Conservation (phyloP, 225 moss, liverwort and hornwort species). For the Marchantia polymorpha region DNA sequence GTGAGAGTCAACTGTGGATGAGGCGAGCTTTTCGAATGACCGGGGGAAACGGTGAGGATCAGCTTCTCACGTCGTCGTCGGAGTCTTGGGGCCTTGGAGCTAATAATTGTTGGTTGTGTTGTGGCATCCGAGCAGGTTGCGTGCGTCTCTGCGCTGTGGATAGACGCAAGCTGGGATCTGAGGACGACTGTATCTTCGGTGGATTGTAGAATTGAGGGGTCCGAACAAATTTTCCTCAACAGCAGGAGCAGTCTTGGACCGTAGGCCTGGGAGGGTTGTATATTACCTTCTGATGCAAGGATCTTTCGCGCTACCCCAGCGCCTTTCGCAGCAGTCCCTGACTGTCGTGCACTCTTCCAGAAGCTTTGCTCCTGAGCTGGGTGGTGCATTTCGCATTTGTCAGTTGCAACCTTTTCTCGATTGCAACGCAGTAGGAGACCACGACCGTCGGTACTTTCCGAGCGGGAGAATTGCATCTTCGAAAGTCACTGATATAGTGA, state of each 20-base stretch:
- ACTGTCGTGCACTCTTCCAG: neutral
- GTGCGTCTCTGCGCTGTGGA: neutral
- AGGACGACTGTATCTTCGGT: neutral
- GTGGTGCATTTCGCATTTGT: conserved; percentile 2
- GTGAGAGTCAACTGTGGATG: neutral
- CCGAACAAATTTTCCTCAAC: neutral
- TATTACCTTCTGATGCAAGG: conserved; percentile 28
- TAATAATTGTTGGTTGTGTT: neutral
- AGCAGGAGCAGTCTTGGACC: neutral
- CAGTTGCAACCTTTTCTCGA: neutral
- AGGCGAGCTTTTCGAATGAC: neutral
- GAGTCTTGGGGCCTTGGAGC: neutral
- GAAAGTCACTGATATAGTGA: neutral
- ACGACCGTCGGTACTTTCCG: neutral
- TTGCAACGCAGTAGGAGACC: neutral
- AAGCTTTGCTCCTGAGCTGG: conserved; percentile 10
- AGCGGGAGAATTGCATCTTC: neutral
- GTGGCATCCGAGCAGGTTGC: neutral
- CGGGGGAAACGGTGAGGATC: neutral
- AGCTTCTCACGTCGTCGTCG: neutral
- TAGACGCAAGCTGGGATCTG: neutral
- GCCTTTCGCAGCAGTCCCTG: conserved; percentile 25
- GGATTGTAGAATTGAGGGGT: neutral
- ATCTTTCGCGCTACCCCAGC: conserved; percentile 17
- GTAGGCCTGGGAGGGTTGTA: neutral